These are phyloP conservation scores for Rubroboletus pulcherrimus DNA, from an alignment of 768 basidiomycete genomes.

Conservation along the genomic window DNA sequence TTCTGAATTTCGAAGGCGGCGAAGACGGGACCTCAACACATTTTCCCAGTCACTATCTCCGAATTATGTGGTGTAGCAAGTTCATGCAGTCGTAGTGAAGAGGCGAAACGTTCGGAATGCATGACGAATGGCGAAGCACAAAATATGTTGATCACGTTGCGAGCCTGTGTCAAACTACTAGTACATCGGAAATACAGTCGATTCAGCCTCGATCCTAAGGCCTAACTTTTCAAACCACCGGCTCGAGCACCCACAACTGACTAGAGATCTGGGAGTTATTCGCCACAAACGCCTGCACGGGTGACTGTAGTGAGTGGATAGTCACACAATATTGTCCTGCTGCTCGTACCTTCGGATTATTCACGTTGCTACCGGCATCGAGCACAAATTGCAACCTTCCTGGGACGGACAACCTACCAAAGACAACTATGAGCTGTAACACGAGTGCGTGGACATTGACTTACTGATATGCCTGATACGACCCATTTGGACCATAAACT, in stretches of 20 bases:
- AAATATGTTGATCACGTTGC: background rate
- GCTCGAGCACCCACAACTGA: slow-evolving; percentile 5
- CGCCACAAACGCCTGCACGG: background rate
- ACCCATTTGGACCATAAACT: background rate
- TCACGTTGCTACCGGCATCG: background rate
- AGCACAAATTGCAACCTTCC: background rate
- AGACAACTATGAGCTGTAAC: background rate
- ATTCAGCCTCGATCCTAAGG: background rate
- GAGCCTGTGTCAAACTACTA: background rate
- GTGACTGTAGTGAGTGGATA: background rate
- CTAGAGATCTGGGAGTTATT: slow-evolving; percentile 2
- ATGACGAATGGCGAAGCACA: background rate
- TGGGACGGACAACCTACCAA: background rate
- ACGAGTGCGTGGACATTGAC: background rate
- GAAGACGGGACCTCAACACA: no score
- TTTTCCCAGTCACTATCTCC: no score
- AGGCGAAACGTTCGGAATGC: background rate
- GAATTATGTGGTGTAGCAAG: no score
- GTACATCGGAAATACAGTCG: background rate
- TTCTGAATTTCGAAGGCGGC: no score
- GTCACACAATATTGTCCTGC: no score
- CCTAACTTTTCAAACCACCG: background rate
- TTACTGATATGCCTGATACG: background rate
- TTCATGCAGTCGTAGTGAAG: background rate
- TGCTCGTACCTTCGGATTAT: background rate